Evolutionary conservation across 208 protist species (phyloP).

Genomic region (Wallacemonas sp.): DNA sequence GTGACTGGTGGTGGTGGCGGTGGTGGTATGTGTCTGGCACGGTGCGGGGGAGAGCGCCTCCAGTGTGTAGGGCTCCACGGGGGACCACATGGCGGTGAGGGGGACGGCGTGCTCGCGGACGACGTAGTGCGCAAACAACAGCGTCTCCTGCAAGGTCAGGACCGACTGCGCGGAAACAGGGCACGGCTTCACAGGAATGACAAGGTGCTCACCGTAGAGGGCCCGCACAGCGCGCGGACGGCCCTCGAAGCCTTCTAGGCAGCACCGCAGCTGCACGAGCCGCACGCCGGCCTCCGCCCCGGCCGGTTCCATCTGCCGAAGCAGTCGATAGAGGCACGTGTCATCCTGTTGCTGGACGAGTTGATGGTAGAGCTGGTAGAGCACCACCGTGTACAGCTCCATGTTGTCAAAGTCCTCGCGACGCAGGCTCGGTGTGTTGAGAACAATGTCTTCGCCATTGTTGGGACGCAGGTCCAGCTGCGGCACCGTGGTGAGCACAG

Average conservation of each 20-base stretch:
- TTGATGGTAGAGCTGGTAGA: constrained; percentile 16
- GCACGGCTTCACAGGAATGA: constrained; percentile 7
- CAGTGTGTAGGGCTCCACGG: too few relatives aligned
- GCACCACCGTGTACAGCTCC: constrained; percentile 16
- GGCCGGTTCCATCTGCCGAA: constrained; percentile 10
- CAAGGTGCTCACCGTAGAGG: constrained; percentile 5
- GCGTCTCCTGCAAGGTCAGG: constrained; percentile 9
- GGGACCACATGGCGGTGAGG: too few relatives aligned
- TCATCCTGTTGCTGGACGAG: not conserved
- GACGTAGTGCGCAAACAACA: constrained; percentile 8
- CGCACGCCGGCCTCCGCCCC: not conserved
- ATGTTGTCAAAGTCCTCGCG: constrained; percentile 5
- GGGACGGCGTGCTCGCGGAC: not conserved
- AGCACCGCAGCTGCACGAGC: constrained; percentile 10
- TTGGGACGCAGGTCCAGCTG: not conserved
- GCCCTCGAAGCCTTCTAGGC: not conserved
- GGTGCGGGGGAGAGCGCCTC: too few relatives aligned
- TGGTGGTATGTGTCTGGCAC: too few relatives aligned
- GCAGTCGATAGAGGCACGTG: constrained; percentile 1
- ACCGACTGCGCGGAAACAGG: not conserved
- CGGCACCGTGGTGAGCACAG: not conserved
- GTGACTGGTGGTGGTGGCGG: too few relatives aligned
- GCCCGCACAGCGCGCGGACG: not conserved
- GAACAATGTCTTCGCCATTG: not conserved
- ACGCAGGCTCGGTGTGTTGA: not conserved